Conservation (phyloP, 768 basidiomycete species). For the Boletus sp. region DNA sequence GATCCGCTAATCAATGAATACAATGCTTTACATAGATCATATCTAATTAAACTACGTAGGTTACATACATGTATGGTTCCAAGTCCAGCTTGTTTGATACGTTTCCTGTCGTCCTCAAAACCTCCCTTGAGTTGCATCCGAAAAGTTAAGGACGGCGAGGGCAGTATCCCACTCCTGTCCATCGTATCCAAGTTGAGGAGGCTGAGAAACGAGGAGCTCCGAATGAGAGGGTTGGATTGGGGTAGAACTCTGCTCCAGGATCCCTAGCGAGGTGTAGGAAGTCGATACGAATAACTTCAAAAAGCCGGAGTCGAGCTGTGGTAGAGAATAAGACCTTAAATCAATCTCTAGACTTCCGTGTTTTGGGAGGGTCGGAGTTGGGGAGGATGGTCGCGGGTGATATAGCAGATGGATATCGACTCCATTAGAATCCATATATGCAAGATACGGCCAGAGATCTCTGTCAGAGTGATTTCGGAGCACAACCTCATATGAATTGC, state of each 20-base stretch:
- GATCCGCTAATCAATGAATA: neutral
- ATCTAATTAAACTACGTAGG: neutral
- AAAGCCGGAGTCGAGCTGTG: slow-evolving; percentile 46
- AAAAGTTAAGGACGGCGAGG: slow-evolving; percentile 24
- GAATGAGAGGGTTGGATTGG: slow-evolving; percentile 17
- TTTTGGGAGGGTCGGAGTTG: slow-evolving; percentile 44
- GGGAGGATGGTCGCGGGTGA: slow-evolving; percentile 41
- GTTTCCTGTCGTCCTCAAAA: neutral
- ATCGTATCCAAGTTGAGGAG: slow-evolving; percentile 5
- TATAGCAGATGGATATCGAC: slow-evolving; percentile 57
- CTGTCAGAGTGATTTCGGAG: slow-evolving; percentile 49
- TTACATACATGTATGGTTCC: neutral
- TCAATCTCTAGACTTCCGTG: slow-evolving; percentile 41
- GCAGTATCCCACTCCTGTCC: slow-evolving; percentile 33
- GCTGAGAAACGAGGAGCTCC: slow-evolving; percentile 4
- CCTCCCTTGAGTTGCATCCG: slow-evolving; percentile 4
- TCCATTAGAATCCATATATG: slow-evolving; percentile 57
- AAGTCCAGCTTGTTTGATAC: slow-evolving; percentile 14
- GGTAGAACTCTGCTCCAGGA: slow-evolving; percentile 45
- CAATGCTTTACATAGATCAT: neutral
- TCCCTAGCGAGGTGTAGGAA: slow-evolving; percentile 44
- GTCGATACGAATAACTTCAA: slow-evolving; percentile 60
- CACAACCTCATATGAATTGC: slow-evolving; percentile 46
- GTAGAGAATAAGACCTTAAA: slow-evolving; percentile 41
- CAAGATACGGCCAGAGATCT: slow-evolving; percentile 63